These are phyloP conservation scores for Pelargonium cotyledonis DNA, from an alignment of 441 rosid genomes.

Conservation along the genomic window DNA sequence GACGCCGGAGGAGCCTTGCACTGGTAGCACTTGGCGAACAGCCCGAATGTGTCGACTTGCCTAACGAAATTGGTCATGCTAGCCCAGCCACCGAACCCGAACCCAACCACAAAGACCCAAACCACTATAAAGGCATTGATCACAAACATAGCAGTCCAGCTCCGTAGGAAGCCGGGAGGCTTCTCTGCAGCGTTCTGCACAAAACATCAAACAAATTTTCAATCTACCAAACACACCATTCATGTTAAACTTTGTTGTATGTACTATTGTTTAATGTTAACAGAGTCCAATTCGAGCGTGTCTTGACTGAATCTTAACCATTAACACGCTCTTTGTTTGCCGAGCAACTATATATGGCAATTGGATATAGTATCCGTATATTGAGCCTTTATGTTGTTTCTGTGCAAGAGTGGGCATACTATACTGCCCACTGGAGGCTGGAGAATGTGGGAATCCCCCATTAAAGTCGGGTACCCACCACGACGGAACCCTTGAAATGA, in stretches of 20 bases:
- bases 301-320: no score
- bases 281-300: no score
- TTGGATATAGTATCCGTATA: no score
- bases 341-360: no score
- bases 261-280: slow-evolving; percentile 8
- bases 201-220: slow-evolving; percentile 20
- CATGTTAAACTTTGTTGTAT: neutral
- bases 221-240: neutral
- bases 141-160: slow-evolving; percentile 53
- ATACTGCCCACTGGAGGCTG: no score
- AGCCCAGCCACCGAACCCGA: slow-evolving; percentile 74
- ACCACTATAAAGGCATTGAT: slow-evolving; percentile 48
- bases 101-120: slow-evolving; percentile 57
- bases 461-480: no score
- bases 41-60: slow-evolving; percentile 63
- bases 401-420: no score
- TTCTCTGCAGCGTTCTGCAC: slow-evolving; percentile 57
- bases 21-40: slow-evolving; percentile 63
- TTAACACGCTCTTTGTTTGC: no score
- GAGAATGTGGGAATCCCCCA: no score
- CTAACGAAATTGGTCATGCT: slow-evolving; percentile 52
- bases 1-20: slow-evolving; percentile 32
- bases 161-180: slow-evolving; percentile 45
- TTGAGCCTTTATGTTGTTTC: no score
- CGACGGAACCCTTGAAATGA: no score